A percentile compares a stretch with the other conserved stretches of the same genome.
Evolutionary conservation across 176 grass and related monocot species (phyloP).

Genomic region (Tuctoria greenei): DNA sequence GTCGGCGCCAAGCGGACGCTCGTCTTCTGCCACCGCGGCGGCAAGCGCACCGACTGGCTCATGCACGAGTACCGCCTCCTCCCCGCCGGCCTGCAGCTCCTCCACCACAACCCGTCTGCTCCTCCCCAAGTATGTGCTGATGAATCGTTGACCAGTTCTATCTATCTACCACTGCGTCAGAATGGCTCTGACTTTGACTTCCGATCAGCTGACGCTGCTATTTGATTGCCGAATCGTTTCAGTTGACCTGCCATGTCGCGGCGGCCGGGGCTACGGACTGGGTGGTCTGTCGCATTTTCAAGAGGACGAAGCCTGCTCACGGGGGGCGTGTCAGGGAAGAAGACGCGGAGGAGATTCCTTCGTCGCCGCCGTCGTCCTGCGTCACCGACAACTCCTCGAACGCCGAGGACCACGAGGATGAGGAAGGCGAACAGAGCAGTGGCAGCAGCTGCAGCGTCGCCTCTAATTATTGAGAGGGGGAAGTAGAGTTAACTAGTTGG

Average conservation of each 20-base stretch:
- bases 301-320: conserved; percentile 30
- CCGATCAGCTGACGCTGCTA: background rate
- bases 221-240: background rate
- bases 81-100: conserved; percentile 28
- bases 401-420: background rate
- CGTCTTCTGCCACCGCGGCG: conserved; percentile 51
- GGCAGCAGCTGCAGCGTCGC: conserved; percentile 13
- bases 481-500: conserved; percentile 38
- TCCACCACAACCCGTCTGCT: background rate
- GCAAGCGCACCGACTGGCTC: conserved; percentile 57
- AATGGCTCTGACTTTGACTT: background rate
- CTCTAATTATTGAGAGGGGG: conserved; percentile 1
- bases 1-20: conserved; percentile 71
- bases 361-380: conserved; percentile 40
- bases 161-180: no score
- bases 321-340: background rate
- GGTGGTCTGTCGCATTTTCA: conserved; percentile 83
- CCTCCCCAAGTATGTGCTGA: background rate
- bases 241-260: conserved; percentile 11
- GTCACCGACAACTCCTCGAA: conserved; percentile 40
- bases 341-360: background rate
- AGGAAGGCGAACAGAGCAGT: conserved; percentile 4
- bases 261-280: conserved; percentile 38
- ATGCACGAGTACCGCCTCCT: conserved; percentile 93
- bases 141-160: background rate